Conservation (phyloP, 768 basidiomycete species). For the Termitomyces heimii region DNA sequence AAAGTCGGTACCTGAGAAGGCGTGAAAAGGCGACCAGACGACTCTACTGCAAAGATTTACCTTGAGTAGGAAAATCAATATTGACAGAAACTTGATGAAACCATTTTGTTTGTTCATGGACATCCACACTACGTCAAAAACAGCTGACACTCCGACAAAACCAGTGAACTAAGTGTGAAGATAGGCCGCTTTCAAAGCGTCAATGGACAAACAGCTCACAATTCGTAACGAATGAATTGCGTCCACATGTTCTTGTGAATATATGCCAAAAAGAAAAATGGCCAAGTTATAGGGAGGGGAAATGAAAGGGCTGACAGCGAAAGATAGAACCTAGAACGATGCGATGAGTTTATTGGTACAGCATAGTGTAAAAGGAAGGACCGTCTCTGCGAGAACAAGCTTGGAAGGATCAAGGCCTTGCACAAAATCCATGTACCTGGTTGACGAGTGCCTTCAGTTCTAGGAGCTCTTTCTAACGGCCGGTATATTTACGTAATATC, state of each 20-base stretch:
- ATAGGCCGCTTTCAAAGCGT: neutral
- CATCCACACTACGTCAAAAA: constrained; percentile 75
- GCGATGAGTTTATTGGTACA: neutral
- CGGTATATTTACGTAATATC: neutral
- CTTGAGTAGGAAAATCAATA: constrained; percentile 56
- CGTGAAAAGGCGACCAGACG: neutral
- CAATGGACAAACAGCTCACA: constrained; percentile 29
- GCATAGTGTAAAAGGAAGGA: constrained; percentile 17
- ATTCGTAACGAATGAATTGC: constrained; percentile 57
- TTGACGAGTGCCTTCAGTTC: too few species aligned
- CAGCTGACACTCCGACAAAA: constrained; percentile 50
- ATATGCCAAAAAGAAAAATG: constrained; percentile 74
- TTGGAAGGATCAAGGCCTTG: constrained; percentile 70
- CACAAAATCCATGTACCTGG: constrained; percentile 60
- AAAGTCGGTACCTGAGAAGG: constrained; percentile 51
- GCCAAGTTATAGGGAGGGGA: constrained; percentile 74
- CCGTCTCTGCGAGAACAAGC: constrained; percentile 59
- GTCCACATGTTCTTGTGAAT: constrained; percentile 66
- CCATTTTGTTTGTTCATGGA: constrained; percentile 46
- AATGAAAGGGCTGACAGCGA: constrained; percentile 46
- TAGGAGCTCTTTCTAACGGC: neutral
- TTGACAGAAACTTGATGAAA: constrained; percentile 48
- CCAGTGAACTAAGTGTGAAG: constrained; percentile 51
- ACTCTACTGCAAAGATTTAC: constrained; percentile 19
- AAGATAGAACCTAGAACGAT: constrained; percentile 49